Conservation (phyloP, 148 eudicot species). For the Beta vulgaris region DNA sequence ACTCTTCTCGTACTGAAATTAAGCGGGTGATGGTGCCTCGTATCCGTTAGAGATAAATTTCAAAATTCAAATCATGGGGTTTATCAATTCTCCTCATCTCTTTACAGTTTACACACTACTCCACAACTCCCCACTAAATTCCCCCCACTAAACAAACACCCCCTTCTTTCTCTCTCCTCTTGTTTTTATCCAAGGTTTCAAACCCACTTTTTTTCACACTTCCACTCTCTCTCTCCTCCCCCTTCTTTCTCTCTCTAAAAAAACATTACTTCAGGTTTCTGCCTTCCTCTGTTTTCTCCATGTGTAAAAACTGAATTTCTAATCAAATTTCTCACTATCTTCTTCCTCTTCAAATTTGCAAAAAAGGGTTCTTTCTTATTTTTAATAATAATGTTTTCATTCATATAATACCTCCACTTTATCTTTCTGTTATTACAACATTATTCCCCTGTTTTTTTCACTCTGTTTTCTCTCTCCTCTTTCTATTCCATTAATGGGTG, state of each 20-base stretch:
- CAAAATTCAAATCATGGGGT: slow-evolving; percentile 30
- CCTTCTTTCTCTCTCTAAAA: not conserved
- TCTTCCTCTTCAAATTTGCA: not conserved
- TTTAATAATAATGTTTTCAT: not conserved
- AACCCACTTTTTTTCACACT: slow-evolving; percentile 3
- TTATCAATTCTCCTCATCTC: slow-evolving; percentile 2
- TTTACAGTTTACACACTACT: slow-evolving; percentile 8
- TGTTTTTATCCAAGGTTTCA: slow-evolving; percentile 10
- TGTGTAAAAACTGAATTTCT: no score
- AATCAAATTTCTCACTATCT: no score
- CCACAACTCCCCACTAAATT: slow-evolving; percentile 27
- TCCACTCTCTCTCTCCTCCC: slow-evolving; percentile 6
- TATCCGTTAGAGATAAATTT: slow-evolving; percentile 26
- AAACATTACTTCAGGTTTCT: slow-evolving; percentile 19
- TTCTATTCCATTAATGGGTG: slow-evolving; percentile 64
- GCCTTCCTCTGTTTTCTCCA: slow-evolving; percentile 7
- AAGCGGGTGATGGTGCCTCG: slow-evolving; percentile 12
- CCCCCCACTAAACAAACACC: not conserved
- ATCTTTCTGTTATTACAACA: not conserved
- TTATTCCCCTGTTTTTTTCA: slow-evolving; percentile 16
- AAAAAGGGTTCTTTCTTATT: not conserved
- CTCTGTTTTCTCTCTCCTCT: not conserved
- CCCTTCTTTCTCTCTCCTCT: not conserved
- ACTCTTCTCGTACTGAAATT: not conserved
- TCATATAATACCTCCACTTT: not conserved